Evolutionary conservation across 228 moss, liverwort and hornwort genomes (phyloP).

Genomic region (Sphagnum magellanicum): DNA sequence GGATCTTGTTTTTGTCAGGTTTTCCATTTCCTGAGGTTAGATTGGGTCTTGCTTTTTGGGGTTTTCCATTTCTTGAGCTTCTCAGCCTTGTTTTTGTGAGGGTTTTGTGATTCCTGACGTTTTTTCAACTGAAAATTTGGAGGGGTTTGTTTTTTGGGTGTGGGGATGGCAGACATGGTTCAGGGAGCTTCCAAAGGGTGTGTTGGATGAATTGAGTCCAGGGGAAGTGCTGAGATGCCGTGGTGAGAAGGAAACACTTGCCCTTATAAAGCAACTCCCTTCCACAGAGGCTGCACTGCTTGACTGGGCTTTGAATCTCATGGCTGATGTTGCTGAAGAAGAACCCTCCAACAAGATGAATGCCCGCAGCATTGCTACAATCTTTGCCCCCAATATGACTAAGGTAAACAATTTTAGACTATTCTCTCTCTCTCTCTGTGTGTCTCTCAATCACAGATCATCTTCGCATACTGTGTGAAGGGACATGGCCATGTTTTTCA

Average conservation of each 20-base stretch:
- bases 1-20: no score
- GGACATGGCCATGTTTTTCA: no score
- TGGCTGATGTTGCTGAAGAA: conserved; percentile 98
- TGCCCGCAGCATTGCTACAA: conserved; percentile 95
- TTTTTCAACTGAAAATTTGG: no score
- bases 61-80: no score
- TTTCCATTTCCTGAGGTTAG: no score
- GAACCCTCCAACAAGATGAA: conserved; percentile 95
- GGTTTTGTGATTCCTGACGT: no score
- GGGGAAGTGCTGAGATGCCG: conserved; percentile 94
- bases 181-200: conserved; percentile 86
- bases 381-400: conserved; percentile 98
- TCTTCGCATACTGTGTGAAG: no score
- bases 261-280: conserved; percentile 75
- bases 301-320: conserved; percentile 95
- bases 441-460: no score
- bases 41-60: no score
- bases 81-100: no score
- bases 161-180: conserved; percentile 74
- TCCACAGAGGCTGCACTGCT: conserved; percentile 87
- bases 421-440: no score
- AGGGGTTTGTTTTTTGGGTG: no score
- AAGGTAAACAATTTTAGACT: conserved; percentile 40
- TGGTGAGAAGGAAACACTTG: conserved; percentile 74
- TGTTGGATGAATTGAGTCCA: conserved; percentile 75